Conservation (phyloP, 768 basidiomycete species). For the Austroboletus eburneus region DNA sequence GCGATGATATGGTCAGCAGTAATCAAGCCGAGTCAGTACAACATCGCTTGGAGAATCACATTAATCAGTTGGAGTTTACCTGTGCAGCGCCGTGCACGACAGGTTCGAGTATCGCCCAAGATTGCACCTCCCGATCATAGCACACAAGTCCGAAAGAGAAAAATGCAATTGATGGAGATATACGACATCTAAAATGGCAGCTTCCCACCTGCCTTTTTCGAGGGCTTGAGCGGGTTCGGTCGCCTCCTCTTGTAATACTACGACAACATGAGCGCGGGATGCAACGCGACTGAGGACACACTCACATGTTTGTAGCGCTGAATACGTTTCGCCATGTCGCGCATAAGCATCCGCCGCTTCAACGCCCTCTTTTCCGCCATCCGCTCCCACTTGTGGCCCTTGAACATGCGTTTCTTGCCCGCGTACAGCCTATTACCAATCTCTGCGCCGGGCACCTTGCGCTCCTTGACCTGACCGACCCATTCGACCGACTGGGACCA, state of each 20-base stretch:
- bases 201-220: constrained; percentile 45
- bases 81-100: no score
- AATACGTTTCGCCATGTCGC: constrained; percentile 67
- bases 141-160: background rate
- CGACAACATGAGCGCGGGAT: no score
- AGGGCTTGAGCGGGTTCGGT: constrained; percentile 56
- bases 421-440: constrained; percentile 66
- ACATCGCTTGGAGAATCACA: no score
- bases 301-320: constrained; percentile 61
- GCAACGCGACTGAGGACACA: constrained; percentile 9
- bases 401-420: constrained; percentile 83
- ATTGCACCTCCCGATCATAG: background rate
- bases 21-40: no score
- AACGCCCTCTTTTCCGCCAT: constrained; percentile 41
- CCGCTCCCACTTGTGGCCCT: constrained; percentile 88
- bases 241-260: constrained; percentile 37
- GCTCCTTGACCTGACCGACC: constrained; percentile 36
- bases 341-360: constrained; percentile 54
- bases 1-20: no score
- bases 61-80: no score
- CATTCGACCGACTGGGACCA: constrained; percentile 38
- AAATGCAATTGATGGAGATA: constrained; percentile 6
- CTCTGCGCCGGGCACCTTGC: constrained; percentile 45
- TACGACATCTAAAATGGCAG: constrained; percentile 51
- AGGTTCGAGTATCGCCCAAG: no score